Evolutionary conservation across 345 rosid species (phyloP).

Genomic region (Eucalyptus leucophloia): DNA sequence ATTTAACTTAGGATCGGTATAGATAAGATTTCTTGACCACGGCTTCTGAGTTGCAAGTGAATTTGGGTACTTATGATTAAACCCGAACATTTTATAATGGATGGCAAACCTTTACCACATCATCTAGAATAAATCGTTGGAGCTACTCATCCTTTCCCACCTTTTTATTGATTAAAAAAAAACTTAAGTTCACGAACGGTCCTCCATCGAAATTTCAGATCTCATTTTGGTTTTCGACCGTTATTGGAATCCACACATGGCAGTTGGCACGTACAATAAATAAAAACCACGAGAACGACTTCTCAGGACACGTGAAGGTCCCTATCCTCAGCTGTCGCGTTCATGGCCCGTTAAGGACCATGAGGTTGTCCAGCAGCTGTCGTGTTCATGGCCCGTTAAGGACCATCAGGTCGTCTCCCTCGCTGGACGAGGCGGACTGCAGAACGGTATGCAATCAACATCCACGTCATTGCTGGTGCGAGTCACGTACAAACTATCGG

Average conservation of each 20-base stretch:
- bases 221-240: neutral
- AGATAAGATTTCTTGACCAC: neutral
- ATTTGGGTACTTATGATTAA: rapidly evolving
- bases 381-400: neutral
- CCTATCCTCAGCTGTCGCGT: neutral
- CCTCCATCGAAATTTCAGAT: neutral
- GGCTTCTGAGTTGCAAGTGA: rapidly evolving
- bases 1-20: neutral
- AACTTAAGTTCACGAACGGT: neutral
- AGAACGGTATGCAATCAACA: neutral
- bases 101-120: neutral
- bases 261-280: neutral
- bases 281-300: neutral
- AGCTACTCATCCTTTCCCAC: neutral
- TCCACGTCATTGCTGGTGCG: neutral
- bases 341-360: neutral
- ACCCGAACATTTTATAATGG: rapidly evolving
- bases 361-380: neutral
- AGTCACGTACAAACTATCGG: neutral
- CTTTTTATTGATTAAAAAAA: neutral
- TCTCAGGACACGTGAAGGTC: neutral
- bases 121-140: neutral
- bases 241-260: neutral
- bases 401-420: neutral
- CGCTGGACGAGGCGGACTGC: neutral